Conservation (phyloP, 768 basidiomycete species). For the Calocybe indica region DNA sequence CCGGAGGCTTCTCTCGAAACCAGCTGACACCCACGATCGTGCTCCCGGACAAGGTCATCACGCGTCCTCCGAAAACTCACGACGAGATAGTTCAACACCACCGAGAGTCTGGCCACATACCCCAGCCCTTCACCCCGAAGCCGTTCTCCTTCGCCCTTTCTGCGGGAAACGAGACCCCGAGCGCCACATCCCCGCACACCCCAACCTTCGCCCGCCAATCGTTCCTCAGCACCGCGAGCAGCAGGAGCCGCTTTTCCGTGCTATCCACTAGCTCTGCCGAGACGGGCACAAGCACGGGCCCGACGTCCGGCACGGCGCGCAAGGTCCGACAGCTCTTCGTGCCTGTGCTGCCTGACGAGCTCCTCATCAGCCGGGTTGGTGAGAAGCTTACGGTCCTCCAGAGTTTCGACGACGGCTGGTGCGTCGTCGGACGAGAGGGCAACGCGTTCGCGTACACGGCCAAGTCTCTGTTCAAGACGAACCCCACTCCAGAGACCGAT, state of each 20-base stretch:
- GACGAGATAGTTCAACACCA: constrained; percentile 41
- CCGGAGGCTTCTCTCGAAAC: constrained; percentile 30
- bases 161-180: constrained; percentile 4
- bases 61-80: constrained; percentile 24
- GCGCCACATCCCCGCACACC: constrained; percentile 5
- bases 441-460: constrained; percentile 21
- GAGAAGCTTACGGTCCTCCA: constrained; percentile 59
- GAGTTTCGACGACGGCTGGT: constrained; percentile 79
- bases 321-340: constrained; percentile 61
- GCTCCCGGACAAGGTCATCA: constrained; percentile 47
- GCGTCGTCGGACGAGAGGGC: constrained; percentile 56
- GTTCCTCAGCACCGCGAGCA: constrained; percentile 21
- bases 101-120: constrained; percentile 33
- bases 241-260: constrained; percentile 33
- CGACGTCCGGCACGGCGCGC: constrained; percentile 27
- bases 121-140: constrained; percentile 30
- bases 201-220: constrained; percentile 13
- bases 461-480: constrained; percentile 35
- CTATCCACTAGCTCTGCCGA: constrained; percentile 29
- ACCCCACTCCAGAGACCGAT: constrained; percentile 23
- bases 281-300: constrained; percentile 17
- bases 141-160: constrained; percentile 36
- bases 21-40: constrained; percentile 40
- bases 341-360: constrained; percentile 71
- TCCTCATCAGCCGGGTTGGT: constrained; percentile 44